Evolutionary conservation across 108 stramenopile genomes (phyloP).

Genomic region (Skeletonema grethae): DNA sequence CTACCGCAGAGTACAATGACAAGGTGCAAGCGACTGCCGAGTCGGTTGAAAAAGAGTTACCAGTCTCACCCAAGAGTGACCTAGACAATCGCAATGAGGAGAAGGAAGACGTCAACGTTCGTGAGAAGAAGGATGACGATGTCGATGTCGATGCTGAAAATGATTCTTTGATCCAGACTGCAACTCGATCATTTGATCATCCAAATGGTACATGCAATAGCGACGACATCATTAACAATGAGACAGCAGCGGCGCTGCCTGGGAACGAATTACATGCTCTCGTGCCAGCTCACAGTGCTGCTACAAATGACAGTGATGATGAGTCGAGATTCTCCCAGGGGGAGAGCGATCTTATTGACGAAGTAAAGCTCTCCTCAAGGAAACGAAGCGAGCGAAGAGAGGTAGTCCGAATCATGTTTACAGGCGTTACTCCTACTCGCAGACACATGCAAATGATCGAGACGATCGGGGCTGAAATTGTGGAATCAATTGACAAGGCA

Average conservation of each 20-base stretch:
- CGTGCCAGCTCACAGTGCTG: not conserved
- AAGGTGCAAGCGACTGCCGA: not conserved
- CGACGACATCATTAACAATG: not conserved
- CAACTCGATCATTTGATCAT: not conserved
- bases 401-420: constrained; percentile 43
- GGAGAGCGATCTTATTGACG: not conserved
- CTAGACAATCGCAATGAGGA: constrained; percentile 32
- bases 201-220: not conserved
- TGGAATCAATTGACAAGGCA: constrained; percentile 60
- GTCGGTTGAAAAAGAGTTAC: not conserved
- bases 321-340: constrained; percentile 2
- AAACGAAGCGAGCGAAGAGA: constrained; percentile 26
- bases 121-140: not conserved
- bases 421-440: constrained; percentile 43
- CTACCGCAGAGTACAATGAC: not conserved
- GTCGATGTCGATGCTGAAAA: not conserved
- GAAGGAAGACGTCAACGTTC: not conserved
- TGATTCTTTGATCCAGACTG: constrained; percentile 2
- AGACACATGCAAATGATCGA: constrained; percentile 56
- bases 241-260: not conserved
- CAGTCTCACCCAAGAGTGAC: not conserved
- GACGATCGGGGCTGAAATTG: constrained; percentile 55
- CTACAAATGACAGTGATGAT: not conserved
- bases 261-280: not conserved
- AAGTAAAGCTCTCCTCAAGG: constrained; percentile 23